Evolutionary conservation across 768 basidiomycete genomes (phyloP).

Genomic region (Rhodotorula toruloides): DNA sequence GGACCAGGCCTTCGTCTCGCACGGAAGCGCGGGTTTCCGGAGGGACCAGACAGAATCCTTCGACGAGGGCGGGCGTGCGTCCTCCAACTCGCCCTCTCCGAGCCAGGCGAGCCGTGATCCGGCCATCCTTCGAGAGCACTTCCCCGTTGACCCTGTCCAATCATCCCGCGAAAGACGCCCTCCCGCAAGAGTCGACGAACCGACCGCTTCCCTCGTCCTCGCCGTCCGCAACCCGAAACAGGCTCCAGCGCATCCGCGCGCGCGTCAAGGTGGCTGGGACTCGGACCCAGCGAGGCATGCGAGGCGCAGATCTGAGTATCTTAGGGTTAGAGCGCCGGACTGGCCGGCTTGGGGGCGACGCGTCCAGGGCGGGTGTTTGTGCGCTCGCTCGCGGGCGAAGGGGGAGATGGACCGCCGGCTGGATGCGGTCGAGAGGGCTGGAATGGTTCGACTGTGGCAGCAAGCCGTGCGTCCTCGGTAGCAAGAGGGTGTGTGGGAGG

Average conservation of each 20-base stretch:
- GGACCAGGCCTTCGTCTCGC: too few relatives aligned
- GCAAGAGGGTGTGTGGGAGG: not conserved
- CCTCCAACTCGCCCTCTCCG: too few relatives aligned
- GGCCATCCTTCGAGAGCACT: too few relatives aligned
- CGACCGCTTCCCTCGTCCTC: not conserved
- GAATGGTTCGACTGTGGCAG: not conserved
- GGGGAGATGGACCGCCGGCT: not conserved
- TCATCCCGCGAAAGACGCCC: constrained; percentile 4
- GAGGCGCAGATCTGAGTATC: not conserved
- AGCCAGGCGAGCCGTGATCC: too few relatives aligned
- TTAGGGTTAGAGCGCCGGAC: constrained; percentile 14
- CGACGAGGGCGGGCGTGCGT: too few relatives aligned
- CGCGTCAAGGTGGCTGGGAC: not conserved
- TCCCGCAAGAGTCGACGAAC: not conserved
- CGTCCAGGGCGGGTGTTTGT: constrained; percentile 14
- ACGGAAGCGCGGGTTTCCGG: too few relatives aligned
- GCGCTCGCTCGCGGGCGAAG: not conserved
- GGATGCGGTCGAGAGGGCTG: not conserved
- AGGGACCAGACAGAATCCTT: too few relatives aligned
- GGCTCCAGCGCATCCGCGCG: not conserved
- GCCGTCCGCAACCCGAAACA: too few relatives aligned
- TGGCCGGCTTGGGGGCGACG: constrained; percentile 8
- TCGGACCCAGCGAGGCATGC: not conserved
- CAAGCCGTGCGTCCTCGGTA: not conserved
- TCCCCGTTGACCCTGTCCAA: not conserved